Evolutionary conservation across 129 eudicot species (phyloP), one percentile per base, ranked within the genome.

Genomic region (Tanacetum coccineum): DNA sequence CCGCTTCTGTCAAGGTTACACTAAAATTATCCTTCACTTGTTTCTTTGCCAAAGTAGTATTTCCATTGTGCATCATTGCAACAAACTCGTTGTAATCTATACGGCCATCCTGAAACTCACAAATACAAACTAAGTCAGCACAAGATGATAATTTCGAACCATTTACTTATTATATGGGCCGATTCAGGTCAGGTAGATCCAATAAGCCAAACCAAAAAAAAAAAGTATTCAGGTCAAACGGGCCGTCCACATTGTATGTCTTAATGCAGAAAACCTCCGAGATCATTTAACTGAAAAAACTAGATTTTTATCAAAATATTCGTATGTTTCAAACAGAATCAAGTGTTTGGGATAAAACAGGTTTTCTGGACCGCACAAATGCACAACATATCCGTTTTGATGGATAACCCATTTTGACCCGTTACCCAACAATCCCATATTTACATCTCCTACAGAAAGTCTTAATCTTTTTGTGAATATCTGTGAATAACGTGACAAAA

Each of bases 41-140:
- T 76, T 65, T 84, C 59, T 71, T 71, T 51, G 71, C 80, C 25
- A 72, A 69, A n/a, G 32, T 80, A 13, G 74, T 60, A 68, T 52
- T 82, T 64, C 84, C 92, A 62, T 71, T 78, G 48, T 78, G 87
- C 92, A 88, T 85, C 92, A 88, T 88, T 51, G 85, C 85, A 45
- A 88, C 92, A 76, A 88, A 88, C 70, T 88, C 92, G 2, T 66
- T 76, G 55, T 80, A 88, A 69, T 88, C 92, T 49, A 88, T 88
- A 46, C 92, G 81, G 6, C 96, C 96, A 61, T 88, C 96, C 96
- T 88, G 84, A 70, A 85, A 63, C 39, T 44, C 48, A 51, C 30
- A 39, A 51, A 12, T 18, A 18, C 47, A 21, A 61, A 66, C 61
- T 13, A 13, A 57, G 51, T 70, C 44, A 62, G 46, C 48, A 67